Base-by-base conservation (phyloP, 2,329 filamentous ascomycete genomes). In the Penicillium sumatraense region DNA sequence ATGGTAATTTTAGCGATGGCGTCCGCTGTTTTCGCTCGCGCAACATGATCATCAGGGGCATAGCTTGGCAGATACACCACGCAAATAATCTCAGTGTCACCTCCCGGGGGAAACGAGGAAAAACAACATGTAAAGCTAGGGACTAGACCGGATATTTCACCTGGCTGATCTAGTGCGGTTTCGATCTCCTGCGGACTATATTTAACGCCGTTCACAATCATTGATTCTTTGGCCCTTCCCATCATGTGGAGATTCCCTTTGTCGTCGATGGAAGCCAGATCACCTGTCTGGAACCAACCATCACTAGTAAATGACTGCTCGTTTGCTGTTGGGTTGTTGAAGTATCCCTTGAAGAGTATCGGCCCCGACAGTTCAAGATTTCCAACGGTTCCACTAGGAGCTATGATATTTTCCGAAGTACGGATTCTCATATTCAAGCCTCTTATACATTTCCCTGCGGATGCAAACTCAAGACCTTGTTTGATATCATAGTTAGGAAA, bases 171-270 rank as follows among this genome's bases (percentile, higher is more conserved):
- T 20, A 82, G 59, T 0, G 72, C 66, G 1, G 55, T 49, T 38
- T 81, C 74, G 2, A 83, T 61, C 8, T 75, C 75, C 3, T 67
- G 49, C 0, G 74, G 67, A 23, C 55, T 58, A 31, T 74, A 69
- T 20, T 81, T 82, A 47, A 80, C 67, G 0, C 79, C 79, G 54
- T 82, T 82, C 56, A 82, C 71, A 53, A 75, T 80, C 33, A 82
- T 72, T 1, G 27, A 29, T 11, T 54, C 56, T 29, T 57, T 57
- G 5, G 24, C 13, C 21, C 54, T 26, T 7, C 63, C 62, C 7
- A 40, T 23, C 16, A 66, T 45, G 6, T 31, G 33, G 4, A 66
- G 49, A 38, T 51, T 23, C 2, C 63, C 62, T 40, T 8, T n/a
- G 1, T 35, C 21, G 33, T 62, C 58, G n/a, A 63, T 51, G 4